Percentiles rank a stretch among this genome's conserved stretches.
phyloP scores from a whole-genome alignment of 441 rosid species.

The Populus hybrid region DNA sequence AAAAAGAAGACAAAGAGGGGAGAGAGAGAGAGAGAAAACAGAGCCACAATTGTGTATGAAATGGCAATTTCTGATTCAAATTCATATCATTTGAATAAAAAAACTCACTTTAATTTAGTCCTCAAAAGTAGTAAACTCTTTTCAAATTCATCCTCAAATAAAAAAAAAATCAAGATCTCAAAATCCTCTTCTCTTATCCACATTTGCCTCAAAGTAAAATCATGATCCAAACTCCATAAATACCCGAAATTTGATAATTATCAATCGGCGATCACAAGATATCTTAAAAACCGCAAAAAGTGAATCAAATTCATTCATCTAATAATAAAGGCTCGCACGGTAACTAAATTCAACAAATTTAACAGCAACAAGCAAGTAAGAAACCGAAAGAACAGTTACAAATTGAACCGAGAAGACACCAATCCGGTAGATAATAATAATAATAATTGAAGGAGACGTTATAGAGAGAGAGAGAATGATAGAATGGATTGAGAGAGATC shows the following conservation, averaged over 20 bases:
- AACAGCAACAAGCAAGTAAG: not conserved
- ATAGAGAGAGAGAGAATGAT: not conserved
- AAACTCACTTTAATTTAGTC: not conserved
- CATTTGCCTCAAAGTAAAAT: not conserved
- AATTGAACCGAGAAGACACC: not conserved
- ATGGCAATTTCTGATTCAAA: not conserved
- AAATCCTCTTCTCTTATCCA: not conserved
- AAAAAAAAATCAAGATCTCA: not conserved
- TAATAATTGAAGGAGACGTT: not conserved
- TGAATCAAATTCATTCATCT: not conserved
- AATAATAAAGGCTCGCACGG: too few relatives aligned
- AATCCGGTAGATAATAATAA: not conserved
- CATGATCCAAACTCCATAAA: not conserved
- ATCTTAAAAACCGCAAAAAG: not conserved
- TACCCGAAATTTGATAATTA: not conserved
- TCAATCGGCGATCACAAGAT: not conserved
- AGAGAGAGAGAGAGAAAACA: not conserved
- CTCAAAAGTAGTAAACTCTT: not conserved
- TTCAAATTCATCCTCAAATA: not conserved
- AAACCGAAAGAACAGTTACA: slow-evolving; percentile 11
- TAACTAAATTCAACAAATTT: slow-evolving; percentile 1
- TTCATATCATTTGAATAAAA: not conserved
- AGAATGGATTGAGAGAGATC: not conserved
- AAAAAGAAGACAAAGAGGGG: not conserved
- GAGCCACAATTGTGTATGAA: not conserved